phyloP scores from a whole-genome alignment of 2,329 filamentous ascomycete species.

The Penicillium frequentans region DNA sequence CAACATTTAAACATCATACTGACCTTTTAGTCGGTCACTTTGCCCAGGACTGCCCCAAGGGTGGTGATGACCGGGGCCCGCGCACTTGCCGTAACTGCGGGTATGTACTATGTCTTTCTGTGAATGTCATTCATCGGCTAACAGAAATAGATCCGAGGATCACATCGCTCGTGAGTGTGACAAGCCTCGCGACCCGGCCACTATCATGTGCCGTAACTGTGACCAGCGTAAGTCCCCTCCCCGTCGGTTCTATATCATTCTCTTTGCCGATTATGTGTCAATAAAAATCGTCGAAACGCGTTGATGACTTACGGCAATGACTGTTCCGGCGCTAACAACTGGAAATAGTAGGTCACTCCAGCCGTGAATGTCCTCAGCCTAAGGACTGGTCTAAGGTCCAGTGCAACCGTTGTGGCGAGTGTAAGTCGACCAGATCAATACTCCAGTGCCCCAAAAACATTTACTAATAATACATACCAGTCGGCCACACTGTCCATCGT shows the following conservation, averaged over 20 bases:
- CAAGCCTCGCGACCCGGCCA: constrained; percentile 41
- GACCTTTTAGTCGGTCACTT: constrained; percentile 43
- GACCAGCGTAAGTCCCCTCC: constrained; percentile 35
- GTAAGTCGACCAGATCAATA: constrained; percentile 27
- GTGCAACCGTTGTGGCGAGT: constrained; percentile 47
- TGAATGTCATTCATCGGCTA: not conserved
- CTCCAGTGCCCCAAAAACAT: not conserved
- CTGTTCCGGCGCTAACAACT: not conserved
- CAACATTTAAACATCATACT: constrained; percentile 2
- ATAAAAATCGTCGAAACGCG: not conserved
- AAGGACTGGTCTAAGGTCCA: constrained; percentile 46
- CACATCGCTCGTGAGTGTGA: constrained; percentile 47
- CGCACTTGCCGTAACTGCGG: constrained; percentile 48
- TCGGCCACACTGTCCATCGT: constrained; percentile 45
- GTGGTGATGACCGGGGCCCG: constrained; percentile 23
- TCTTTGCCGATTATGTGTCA: not conserved
- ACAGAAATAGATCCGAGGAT: constrained; percentile 38
- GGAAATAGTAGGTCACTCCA: constrained; percentile 40
- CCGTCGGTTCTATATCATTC: not conserved
- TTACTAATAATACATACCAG: constrained; percentile 25
- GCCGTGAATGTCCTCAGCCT: constrained; percentile 45
- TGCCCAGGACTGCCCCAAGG: constrained; percentile 47
- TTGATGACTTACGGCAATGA: not conserved
- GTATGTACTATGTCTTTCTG: constrained; percentile 24
- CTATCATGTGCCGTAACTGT: constrained; percentile 48